Conservation (phyloP, 2,329 filamentous ascomycete species). For the Lachnellula subtilissima region DNA sequence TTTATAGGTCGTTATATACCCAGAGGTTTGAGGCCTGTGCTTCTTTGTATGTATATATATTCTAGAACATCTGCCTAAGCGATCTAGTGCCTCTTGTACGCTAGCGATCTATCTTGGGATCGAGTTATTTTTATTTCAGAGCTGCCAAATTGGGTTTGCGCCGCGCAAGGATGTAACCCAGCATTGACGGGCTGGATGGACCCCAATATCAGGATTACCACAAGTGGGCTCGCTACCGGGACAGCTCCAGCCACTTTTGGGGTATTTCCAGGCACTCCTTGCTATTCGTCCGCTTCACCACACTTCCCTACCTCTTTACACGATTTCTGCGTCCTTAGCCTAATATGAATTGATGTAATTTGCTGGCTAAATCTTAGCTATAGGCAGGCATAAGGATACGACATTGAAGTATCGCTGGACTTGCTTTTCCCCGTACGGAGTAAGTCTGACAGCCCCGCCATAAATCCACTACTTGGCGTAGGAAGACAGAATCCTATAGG, state of each 20-base stretch:
- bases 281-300: background rate
- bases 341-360: background rate
- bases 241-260: background rate
- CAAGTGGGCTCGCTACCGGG: background rate
- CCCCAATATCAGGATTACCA: background rate
- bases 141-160: background rate
- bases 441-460: no score
- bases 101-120: background rate
- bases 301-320: background rate
- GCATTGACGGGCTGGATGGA: background rate
- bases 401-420: no score
- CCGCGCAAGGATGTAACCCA: background rate
- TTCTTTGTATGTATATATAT: background rate
- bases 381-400: background rate
- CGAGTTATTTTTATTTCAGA: background rate
- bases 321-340: background rate
- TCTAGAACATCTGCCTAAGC: background rate
- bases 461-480: no score
- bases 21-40: background rate
- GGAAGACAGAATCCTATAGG: no score
- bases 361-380: background rate
- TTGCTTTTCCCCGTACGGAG: no score
- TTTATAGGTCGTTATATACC: conserved; percentile 27
- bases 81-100: background rate
- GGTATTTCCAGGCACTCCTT: background rate